phyloP scores from a whole-genome alignment of 345 rosid species.

The Salix arbutifolia region DNA sequence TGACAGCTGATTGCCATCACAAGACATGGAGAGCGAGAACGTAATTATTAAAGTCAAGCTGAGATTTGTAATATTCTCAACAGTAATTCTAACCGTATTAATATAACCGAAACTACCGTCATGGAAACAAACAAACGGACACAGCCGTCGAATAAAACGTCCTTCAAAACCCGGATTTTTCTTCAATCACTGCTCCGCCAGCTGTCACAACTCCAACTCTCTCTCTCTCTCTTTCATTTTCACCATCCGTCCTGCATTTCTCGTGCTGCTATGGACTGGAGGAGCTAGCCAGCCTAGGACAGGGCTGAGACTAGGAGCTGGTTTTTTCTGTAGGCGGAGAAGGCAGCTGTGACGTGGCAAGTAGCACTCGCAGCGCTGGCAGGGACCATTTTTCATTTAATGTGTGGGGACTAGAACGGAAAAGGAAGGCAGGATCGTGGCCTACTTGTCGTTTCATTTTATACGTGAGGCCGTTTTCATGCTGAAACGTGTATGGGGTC shows the following conservation, averaged over 20 bases:
- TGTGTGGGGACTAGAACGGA: background rate
- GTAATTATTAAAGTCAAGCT: no score
- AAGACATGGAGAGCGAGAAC: no score
- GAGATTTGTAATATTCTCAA: no score
- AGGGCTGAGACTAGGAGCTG: no score
- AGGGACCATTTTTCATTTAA: background rate
- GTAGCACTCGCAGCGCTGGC: background rate
- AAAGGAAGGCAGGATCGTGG: background rate
- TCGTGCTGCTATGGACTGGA: no score
- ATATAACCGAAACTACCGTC: no score
- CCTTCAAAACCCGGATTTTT: slow-evolving; percentile 1
- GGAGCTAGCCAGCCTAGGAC: no score
- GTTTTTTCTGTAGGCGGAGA: no score
- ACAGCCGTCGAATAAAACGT: slow-evolving; percentile 14
- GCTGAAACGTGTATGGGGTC: background rate
- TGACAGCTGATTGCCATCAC: no score
- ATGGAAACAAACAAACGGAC: background rate
- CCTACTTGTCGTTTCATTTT: slow-evolving; percentile 21
- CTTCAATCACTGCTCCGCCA: background rate
- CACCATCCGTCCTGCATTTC: no score
- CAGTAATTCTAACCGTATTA: no score
- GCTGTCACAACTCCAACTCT: background rate
- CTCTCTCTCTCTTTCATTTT: background rate
- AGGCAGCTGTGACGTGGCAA: background rate
- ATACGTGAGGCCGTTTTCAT: background rate